Evolutionary conservation across 345 rosid species (phyloP), one percentile per base, ranked within the genome.

Genomic region (Viola odorata): DNA sequence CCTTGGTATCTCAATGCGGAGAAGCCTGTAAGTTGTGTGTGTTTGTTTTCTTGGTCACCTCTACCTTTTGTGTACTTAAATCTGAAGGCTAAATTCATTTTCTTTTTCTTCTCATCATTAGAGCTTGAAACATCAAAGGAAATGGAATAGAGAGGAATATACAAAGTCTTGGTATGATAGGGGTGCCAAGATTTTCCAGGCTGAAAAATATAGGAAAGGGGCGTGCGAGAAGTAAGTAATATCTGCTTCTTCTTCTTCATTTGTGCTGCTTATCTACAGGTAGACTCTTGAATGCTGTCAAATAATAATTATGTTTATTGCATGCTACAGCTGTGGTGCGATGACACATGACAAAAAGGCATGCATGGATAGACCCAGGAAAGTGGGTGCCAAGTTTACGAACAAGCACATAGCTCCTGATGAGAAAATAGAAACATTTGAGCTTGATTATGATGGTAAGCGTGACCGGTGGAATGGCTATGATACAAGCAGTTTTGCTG

Each of bases 401-500:
- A 87, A 63, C 74, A 87, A 56, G 73, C 79, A 78, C 69, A 87
- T 94, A 62, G 96, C 90, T 37, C 88, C 95, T 14, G 98, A 87
- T 79, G 97, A 92, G 65, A 87, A 87, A 61, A 73, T 85, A 54
- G 94, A 87, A 68, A 74, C 77, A 3, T 84, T 92, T 67, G 98
- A 87, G 67, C 85, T 92, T 36, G 90, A 90, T 58, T 87, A 90
- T 50, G 96, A 94, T 70, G 99, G 96, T 1, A 90, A 94, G 67
- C 77, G 95, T 50, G 99, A 94, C 51, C 41, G 97, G 12, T 94
- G 95, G 95, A 94, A 85, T 76, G 97, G 96, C 53, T 87, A 74
- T 71, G 97, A 94, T 61, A 62, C 90, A 11, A 71, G 95, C 14
- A 78, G 76, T 12, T 94, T 78, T 67, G 82, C 88, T 37, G 77